A percentile compares a stretch with the other conserved stretches of the same genome.
These are phyloP conservation scores for Hippophae tibetana DNA, from an alignment of 306 rosid species.

Conservation along the genomic window DNA sequence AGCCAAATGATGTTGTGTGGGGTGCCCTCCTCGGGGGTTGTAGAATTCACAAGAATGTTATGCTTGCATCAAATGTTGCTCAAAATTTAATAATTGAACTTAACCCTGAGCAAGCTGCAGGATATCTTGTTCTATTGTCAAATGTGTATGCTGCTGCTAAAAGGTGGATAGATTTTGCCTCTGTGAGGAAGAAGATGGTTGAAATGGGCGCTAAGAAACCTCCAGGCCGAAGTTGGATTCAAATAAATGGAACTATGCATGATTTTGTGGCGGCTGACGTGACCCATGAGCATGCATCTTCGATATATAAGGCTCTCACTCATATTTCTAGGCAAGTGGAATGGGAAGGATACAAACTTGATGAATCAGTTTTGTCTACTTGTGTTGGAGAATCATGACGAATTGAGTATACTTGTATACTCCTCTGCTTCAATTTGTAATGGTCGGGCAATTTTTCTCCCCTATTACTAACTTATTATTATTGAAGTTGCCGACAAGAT, in stretches of 20 bases:
- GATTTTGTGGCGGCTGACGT: conserved; percentile 51
- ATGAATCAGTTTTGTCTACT: too few relatives aligned
- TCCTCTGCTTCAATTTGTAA: neutral
- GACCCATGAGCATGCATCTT: conserved; percentile 40
- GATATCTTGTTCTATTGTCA: conserved; percentile 60
- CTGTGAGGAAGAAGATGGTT: conserved; percentile 48
- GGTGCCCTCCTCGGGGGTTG: conserved; percentile 79
- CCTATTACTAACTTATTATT: too few relatives aligned
- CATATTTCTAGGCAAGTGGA: conserved; percentile 28
- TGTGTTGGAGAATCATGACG: too few relatives aligned
- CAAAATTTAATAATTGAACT: conserved; percentile 33
- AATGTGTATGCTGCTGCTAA: conserved; percentile 46
- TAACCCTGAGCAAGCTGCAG: conserved; percentile 39
- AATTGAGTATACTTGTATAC: too few relatives aligned
- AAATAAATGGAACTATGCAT: conserved; percentile 45
- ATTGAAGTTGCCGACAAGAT: too few relatives aligned
- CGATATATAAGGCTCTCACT: conserved; percentile 38
- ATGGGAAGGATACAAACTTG: too few relatives aligned
- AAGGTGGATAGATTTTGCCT: conserved; percentile 59
- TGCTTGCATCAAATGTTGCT: conserved; percentile 45
- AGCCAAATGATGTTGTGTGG: conserved; percentile 61
- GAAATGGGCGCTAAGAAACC: conserved; percentile 58
- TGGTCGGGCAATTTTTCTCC: too few relatives aligned
- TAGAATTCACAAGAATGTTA: conserved; percentile 53
- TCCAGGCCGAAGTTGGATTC: conserved; percentile 61